Evolutionary conservation across 257 asterid genomes (phyloP), one percentile per base, ranked within the genome.

Genomic region (Nicotiana knightiana): DNA sequence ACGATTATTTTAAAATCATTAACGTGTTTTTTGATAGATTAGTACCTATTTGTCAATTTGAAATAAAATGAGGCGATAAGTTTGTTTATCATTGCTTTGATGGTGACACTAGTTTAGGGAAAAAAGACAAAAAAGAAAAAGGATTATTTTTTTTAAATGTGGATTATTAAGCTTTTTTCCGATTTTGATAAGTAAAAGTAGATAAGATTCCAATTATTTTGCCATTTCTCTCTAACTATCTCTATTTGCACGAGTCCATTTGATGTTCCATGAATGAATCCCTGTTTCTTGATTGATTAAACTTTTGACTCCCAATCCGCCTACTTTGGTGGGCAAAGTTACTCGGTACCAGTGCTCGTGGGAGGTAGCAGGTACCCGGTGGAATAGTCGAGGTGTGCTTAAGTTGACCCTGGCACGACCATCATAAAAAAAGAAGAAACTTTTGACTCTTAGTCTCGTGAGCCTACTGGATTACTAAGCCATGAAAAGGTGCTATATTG

Each of bases 161-260:
- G 26, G 0, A 26, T 58, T 51, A 75, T 6, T 6, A 18, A 1
- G 2, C 3, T 6, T 6, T 43, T 26, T 33, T 8, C 53, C 30
- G 1, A 87, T 89, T 89, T 67, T 71, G 32, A 28, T 51, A 28
- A 51, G 80, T 75, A 28, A 51, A 53, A 75, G 46, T 75, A 51
- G 63, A 75, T 21, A 75, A 15, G 64, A 75, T 75, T 68, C 82
- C 66, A 33, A n/a, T 55, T 46, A 81, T 84, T 55, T 71, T 73
- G 73, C 6, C 54, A 26, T 77, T 55, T 81, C 16, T 62, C 30
- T 78, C 43, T 48, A 55, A 46, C 8, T 33, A n/a, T 33, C 68
- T 11, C 68, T 11, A 12, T 13, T 71, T 71, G 24, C 39, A 48
- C 2, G 3, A 48, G 33, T 71, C 6, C 43, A 73, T 26, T 73